Evolutionary conservation across 352 stramenopile species (phyloP).

Genomic region (Phytophthora kernoviae): DNA sequence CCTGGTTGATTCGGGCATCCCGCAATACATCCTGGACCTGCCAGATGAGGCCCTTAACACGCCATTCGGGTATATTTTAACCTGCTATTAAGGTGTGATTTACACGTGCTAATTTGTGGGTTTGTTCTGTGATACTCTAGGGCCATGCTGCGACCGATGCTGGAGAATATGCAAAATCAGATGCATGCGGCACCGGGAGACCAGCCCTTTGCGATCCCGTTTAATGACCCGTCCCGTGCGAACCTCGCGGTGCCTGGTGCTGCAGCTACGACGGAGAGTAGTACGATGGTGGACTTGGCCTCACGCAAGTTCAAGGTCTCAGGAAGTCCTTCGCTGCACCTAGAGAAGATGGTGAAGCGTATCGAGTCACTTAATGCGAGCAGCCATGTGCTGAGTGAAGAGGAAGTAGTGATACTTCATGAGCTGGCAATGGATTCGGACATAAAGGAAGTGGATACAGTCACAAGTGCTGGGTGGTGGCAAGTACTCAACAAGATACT

Average conservation of each 20-base stretch:
- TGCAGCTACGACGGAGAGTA: not conserved
- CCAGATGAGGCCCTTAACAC: conserved; percentile 88
- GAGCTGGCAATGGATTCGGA: conserved; percentile 19
- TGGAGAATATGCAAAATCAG: conserved; percentile 85
- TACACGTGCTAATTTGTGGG: conserved; percentile 14
- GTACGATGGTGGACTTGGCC: conserved; percentile 15
- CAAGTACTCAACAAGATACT: conserved; percentile 52
- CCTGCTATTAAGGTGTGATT: no score
- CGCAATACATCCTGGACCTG: conserved; percentile 90
- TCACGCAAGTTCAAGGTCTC: conserved; percentile 69
- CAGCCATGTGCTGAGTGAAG: conserved; percentile 29
- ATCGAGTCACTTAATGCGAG: conserved; percentile 41
- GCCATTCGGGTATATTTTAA: conserved; percentile 79
- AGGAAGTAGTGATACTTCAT: conserved; percentile 37
- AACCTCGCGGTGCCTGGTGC: conserved; percentile 14
- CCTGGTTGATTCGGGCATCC: conserved; percentile 87
- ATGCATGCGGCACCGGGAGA: conserved; percentile 57
- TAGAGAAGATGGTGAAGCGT: conserved; percentile 54
- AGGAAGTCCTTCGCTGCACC: conserved; percentile 43
- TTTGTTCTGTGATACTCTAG: conserved; percentile 29
- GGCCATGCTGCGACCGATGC: conserved; percentile 79
- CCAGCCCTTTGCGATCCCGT: conserved; percentile 71
- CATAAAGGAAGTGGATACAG: conserved; percentile 14
- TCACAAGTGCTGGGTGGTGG: conserved; percentile 42
- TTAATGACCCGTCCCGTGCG: conserved; percentile 63